Percentiles rank a stretch among this genome's conserved stretches.
phyloP scores from a whole-genome alignment of 2,329 filamentous ascomycete species.

The Leptographium procerum region DNA sequence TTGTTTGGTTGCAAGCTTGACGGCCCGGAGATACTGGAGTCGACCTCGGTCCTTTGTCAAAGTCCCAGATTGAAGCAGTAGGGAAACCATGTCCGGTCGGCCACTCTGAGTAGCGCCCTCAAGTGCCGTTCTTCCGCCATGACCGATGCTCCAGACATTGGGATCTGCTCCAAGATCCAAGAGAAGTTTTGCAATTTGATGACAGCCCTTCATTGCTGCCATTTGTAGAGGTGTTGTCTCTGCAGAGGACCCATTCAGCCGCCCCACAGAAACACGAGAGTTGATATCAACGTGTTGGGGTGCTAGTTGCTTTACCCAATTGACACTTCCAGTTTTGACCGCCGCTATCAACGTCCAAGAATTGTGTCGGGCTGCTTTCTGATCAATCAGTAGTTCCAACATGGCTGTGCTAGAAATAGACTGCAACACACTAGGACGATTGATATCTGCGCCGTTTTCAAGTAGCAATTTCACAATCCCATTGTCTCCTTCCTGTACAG shows the following conservation, averaged over 20 bases:
- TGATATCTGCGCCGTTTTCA: neutral
- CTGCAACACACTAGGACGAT: neutral
- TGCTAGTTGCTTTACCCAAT: neutral
- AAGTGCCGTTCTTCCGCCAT: neutral
- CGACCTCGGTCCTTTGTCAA: neutral
- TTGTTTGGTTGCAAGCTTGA: neutral
- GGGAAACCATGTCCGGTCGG: neutral
- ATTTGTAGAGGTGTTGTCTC: neutral
- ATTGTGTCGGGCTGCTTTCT: neutral
- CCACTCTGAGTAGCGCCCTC: neutral
- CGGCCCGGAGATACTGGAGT: neutral
- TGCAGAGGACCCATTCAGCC: too few species aligned
- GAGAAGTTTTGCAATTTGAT: neutral
- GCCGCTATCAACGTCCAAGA: neutral
- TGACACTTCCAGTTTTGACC: neutral
- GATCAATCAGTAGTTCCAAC: neutral
- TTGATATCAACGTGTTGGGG: neutral
- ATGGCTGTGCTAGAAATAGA: neutral
- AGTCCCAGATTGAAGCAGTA: neutral
- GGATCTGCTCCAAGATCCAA: neutral
- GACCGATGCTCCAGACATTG: neutral
- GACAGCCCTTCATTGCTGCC: neutral
- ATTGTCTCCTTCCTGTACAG: neutral
- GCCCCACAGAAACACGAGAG: neutral
- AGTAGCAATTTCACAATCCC: neutral